Evolutionary conservation across 192 early-diverging fungal species (phyloP).

Genomic region (Radiomyces spectabilis): DNA sequence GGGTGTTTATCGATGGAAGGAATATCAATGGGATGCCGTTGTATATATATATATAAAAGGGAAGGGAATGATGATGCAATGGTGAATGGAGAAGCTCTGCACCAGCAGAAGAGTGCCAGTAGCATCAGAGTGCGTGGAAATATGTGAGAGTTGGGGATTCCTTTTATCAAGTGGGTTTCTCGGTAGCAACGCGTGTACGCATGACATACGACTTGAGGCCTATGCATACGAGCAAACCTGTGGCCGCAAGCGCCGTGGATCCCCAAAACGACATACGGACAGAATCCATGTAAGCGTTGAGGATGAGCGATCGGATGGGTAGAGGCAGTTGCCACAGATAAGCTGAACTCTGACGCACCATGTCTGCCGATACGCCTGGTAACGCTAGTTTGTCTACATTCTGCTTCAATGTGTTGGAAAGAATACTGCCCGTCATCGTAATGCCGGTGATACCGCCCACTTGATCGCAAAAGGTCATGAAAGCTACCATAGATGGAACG

Average conservation of each 20-base stretch:
- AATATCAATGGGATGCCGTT: too few species aligned
- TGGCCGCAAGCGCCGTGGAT: conserved; percentile 11
- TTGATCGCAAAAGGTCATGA: conserved; percentile 27
- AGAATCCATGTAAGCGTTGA: conserved; percentile 17
- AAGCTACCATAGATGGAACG: conserved; percentile 20
- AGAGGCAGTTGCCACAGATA: conserved; percentile 8
- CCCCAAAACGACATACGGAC: conserved; percentile 16
- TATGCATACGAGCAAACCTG: conserved; percentile 7
- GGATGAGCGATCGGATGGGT: conserved; percentile 2
- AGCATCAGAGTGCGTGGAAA: too few species aligned
- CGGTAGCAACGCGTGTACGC: conserved; percentile 7
- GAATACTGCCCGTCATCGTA: conserved; percentile 56
- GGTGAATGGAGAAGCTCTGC: too few species aligned
- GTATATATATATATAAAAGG: too few species aligned
- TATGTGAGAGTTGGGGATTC: too few species aligned
- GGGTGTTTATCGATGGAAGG: too few species aligned
- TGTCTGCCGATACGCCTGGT: conserved; percentile 4
- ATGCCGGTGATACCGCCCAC: conserved; percentile 35
- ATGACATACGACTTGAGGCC: conserved; percentile 20
- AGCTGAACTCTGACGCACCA: conserved; percentile 18
- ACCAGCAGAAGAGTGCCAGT: too few species aligned
- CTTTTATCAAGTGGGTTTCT: not conserved
- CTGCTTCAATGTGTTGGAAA: conserved; percentile 42
- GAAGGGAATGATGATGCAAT: too few species aligned
- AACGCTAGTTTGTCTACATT: conserved; percentile 9